A percentile compares a stretch with the other conserved stretches of the same genome.
phyloP scores from a whole-genome alignment of 1,139 yeast genomes.

The Barnettozyma hawaiiensis region DNA sequence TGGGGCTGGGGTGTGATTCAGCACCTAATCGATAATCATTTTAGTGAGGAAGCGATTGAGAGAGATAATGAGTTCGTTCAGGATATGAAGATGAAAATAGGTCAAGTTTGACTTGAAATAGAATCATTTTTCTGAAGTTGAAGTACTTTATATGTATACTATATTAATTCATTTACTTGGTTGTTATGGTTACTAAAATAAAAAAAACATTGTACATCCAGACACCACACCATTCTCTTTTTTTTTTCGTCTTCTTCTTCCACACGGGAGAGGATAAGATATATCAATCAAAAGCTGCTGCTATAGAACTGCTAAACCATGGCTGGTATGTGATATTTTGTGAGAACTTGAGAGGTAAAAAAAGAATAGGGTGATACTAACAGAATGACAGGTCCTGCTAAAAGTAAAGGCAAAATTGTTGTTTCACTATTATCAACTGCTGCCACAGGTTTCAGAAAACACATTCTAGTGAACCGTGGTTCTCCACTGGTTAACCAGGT shows the following conservation, averaged over 20 bases:
- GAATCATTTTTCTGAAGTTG: no score
- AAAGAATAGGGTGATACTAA: no score
- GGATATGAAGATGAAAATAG: background rate
- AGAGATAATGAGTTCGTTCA: conserved; percentile 7
- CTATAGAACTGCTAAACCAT: background rate
- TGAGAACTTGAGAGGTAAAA: no score
- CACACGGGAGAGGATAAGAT: no score
- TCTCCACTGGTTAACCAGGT: conserved; percentile 76
- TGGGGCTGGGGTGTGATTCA: conserved; percentile 95
- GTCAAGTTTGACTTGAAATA: background rate
- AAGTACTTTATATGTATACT: no score
- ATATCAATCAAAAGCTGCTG: background rate
- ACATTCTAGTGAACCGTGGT: conserved; percentile 76
- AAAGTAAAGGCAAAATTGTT: conserved; percentile 38
- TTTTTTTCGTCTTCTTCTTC: background rate
- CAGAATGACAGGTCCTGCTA: conserved; percentile 14
- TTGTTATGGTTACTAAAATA: background rate
- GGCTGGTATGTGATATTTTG: conserved; percentile 2
- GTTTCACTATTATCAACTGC: conserved; percentile 76
- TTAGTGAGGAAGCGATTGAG: conserved; percentile 29
- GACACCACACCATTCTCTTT: background rate
- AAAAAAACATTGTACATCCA: background rate
- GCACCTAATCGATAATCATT: conserved; percentile 69
- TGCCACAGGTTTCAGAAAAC: conserved; percentile 78
- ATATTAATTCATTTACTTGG: no score